phyloP scores from a whole-genome alignment of 2,329 filamentous ascomycete species.

The Colletotrichum aenigma region DNA sequence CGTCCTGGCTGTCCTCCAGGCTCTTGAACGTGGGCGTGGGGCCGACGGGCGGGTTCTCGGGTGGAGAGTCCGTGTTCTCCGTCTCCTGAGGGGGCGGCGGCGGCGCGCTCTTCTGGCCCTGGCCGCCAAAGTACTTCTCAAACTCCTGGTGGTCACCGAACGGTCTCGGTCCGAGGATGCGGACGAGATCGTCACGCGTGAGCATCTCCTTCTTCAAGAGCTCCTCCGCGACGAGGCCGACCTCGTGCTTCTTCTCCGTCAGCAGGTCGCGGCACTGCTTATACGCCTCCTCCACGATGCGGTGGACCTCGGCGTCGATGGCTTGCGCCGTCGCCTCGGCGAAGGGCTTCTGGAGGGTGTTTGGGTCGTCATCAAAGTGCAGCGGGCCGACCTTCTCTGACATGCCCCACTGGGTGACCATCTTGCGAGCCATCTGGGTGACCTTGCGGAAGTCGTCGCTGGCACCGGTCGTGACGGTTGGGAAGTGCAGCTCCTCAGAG shows the following conservation, averaged over 20 bases:
- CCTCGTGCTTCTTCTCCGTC: constrained; percentile 82
- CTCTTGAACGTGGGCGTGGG: constrained; percentile 34
- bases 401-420: constrained; percentile 99
- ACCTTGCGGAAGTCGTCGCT: constrained; percentile 99
- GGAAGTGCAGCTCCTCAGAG: constrained; percentile 95
- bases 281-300: constrained; percentile 93
- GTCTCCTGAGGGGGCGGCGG: constrained; percentile 51
- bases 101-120: constrained; percentile 57
- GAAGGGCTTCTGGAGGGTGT: constrained; percentile 91
- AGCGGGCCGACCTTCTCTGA: constrained; percentile 91
- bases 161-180: constrained; percentile 82
- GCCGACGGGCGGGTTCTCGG: constrained; percentile 31
- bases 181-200: constrained; percentile 87
- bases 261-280: constrained; percentile 86
- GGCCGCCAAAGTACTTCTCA: constrained; percentile 84
- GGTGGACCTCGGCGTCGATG: constrained; percentile 89
- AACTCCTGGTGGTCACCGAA: constrained; percentile 90
- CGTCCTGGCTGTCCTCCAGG: background rate
- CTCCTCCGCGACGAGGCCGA: constrained; percentile 92
- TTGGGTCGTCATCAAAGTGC: constrained; percentile 84
- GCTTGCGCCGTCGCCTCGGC: constrained; percentile 90
- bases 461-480: constrained; percentile 92
- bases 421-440: constrained; percentile 90
- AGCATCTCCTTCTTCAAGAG: constrained; percentile 91
- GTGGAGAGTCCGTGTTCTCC: constrained; percentile 45